Evolutionary conservation across 768 basidiomycete genomes (phyloP).

Genomic region (Suillus brevipes): DNA sequence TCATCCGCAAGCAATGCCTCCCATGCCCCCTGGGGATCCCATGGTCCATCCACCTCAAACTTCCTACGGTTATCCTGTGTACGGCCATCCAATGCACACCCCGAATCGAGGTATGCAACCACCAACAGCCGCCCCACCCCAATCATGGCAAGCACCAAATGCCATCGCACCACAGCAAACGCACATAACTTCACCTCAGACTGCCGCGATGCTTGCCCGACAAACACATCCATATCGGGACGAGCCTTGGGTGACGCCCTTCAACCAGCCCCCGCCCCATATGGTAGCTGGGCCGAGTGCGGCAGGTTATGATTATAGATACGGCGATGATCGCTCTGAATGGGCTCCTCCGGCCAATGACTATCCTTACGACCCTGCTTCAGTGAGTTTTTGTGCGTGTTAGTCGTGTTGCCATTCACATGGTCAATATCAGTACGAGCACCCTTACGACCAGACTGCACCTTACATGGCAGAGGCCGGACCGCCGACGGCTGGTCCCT

Average conservation of each 20-base stretch:
- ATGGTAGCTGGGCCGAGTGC: slow-evolving; percentile 47
- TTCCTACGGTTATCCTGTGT: slow-evolving; percentile 35
- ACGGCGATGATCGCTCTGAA: slow-evolving; percentile 55
- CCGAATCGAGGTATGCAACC: slow-evolving; percentile 45
- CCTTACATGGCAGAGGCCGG: slow-evolving; percentile 58
- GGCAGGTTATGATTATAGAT: slow-evolving; percentile 57
- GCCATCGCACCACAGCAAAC: slow-evolving; percentile 68
- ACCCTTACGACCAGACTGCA: slow-evolving; percentile 54
- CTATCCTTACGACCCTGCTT: slow-evolving; percentile 54
- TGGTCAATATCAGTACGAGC: slow-evolving; percentile 46
- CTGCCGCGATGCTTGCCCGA: slow-evolving; percentile 47
- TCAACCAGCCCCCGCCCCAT: slow-evolving; percentile 50
- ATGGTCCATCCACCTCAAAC: slow-evolving; percentile 31
- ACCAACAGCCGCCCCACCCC: slow-evolving; percentile 51
- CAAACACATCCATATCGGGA: slow-evolving; percentile 47
- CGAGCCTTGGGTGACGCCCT: slow-evolving; percentile 56
- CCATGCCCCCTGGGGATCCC: slow-evolving; percentile 29
- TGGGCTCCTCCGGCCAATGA: slow-evolving; percentile 46
- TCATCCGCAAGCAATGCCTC: slow-evolving; percentile 29
- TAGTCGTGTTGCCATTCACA: slow-evolving; percentile 2
- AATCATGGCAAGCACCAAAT: slow-evolving; percentile 63
- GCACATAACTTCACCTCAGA: slow-evolving; percentile 50
- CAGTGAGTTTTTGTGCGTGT: slow-evolving; percentile 38
- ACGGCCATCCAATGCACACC: slow-evolving; percentile 41
- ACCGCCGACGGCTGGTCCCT: slow-evolving; percentile 45